These are phyloP conservation scores for Sphagnurus paluster DNA, from an alignment of 1,284 basidiomycete genomes.

Conservation along the genomic window DNA sequence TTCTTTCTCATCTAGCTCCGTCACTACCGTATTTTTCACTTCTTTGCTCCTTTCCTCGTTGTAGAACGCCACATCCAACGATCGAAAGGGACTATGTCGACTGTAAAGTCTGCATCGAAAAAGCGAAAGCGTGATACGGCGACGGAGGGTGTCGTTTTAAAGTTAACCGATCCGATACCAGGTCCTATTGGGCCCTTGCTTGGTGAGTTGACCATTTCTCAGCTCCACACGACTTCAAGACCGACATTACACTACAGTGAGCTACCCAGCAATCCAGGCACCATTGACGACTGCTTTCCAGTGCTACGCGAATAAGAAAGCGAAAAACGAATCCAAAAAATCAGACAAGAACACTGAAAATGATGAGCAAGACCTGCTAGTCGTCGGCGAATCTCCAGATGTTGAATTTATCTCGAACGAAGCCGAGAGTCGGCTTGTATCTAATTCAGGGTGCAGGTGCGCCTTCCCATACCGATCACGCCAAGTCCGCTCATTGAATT, in stretches of 20 bases:
- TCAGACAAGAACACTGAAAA: constrained; percentile 20
- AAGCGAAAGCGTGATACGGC: constrained; percentile 60
- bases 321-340: constrained; percentile 29
- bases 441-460: constrained; percentile 61
- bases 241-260: constrained; percentile 45
- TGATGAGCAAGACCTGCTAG: constrained; percentile 35
- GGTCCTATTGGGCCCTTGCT: constrained; percentile 67
- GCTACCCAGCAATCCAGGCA: constrained; percentile 72
- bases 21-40: constrained; percentile 5
- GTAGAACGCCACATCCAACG: not conserved
- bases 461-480: constrained; percentile 22
- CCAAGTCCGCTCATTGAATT: constrained; percentile 1
- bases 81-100: constrained; percentile 23
- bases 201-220: constrained; percentile 45
- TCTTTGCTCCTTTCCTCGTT: not conserved
- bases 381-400: constrained; percentile 47
- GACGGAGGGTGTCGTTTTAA: constrained; percentile 42
- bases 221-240: not conserved
- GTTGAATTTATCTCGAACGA: constrained; percentile 70
- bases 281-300: constrained; percentile 63
- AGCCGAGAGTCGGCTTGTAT: constrained; percentile 55
- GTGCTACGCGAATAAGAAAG: constrained; percentile 54
- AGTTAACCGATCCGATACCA: constrained; percentile 41
- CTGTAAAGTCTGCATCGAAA: constrained; percentile 40
- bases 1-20: constrained; percentile 8